Conservation (phyloP, 1,139 yeast species). For the Hansenula sp. region DNA sequence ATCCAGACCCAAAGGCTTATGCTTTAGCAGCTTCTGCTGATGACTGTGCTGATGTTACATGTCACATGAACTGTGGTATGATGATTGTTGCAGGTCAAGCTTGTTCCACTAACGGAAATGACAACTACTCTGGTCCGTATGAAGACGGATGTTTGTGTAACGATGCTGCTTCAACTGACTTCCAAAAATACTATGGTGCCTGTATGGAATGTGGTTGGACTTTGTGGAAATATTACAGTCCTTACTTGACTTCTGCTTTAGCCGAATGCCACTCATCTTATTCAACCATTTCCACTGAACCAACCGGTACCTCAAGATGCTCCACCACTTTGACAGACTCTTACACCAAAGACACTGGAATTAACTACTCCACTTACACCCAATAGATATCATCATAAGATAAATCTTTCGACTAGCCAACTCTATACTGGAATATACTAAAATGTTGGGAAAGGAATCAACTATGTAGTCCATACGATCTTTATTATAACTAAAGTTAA, state of each 20-base stretch:
- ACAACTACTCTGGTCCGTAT: constrained; percentile 10
- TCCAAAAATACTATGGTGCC: constrained; percentile 17
- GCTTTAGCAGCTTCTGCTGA: constrained; percentile 8
- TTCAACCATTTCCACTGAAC: constrained; percentile 18
- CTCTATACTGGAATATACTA: no score
- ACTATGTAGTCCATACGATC: no score
- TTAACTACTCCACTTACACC: constrained; percentile 11
- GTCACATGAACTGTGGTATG: constrained; percentile 21
- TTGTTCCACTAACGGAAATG: constrained; percentile 8
- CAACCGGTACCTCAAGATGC: constrained; percentile 24
- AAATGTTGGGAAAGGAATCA: no score
- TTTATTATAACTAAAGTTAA: no score
- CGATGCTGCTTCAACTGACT: constrained; percentile 18
- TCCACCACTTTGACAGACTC: constrained; percentile 18
- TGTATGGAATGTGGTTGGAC: constrained; percentile 31
- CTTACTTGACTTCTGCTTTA: constrained; percentile 22
- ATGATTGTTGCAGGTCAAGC: constrained; percentile 19
- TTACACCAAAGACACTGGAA: constrained; percentile 11
- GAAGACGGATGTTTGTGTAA: constrained; percentile 16
- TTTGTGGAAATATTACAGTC: constrained; percentile 26
- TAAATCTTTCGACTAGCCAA: neutral
- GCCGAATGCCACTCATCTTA: constrained; percentile 14
- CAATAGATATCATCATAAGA: neutral
- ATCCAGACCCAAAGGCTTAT: constrained; percentile 8
- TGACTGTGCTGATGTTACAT: constrained; percentile 13